Conservation (phyloP, 768 basidiomycete genomes). For the Daedaleopsis sinensis region DNA sequence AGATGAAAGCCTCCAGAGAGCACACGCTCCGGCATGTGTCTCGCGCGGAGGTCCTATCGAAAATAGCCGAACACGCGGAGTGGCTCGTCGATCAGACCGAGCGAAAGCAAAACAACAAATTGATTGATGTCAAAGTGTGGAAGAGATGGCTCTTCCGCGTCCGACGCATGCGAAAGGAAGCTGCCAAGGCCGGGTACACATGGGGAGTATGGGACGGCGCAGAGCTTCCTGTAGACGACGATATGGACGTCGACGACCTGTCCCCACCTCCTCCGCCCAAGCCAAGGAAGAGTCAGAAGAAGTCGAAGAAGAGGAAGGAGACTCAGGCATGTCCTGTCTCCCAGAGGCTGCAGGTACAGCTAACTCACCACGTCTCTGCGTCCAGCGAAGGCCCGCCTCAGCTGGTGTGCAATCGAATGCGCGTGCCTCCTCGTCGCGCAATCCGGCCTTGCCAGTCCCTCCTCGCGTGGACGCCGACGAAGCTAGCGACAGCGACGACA, state of each 20-base stretch:
- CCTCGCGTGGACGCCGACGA: not conserved
- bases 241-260: not conserved
- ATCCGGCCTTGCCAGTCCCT: too few relatives aligned
- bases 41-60: slow-evolving; percentile 49
- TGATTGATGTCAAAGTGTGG: slow-evolving; percentile 53
- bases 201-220: slow-evolving; percentile 16
- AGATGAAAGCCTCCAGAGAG: slow-evolving; percentile 29
- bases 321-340: not conserved
- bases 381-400: too few relatives aligned
- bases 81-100: slow-evolving; percentile 60
- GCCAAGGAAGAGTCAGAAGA: not conserved
- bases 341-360: too few relatives aligned
- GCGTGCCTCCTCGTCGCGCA: not conserved
- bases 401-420: not conserved
- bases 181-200: not conserved
- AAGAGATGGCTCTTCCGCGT: slow-evolving; percentile 36
- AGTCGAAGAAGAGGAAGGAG: not conserved
- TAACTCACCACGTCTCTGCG: too few relatives aligned
- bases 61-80: slow-evolving; percentile 57
- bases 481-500: not conserved
- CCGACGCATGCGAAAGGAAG: not conserved
- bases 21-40: slow-evolving; percentile 52
- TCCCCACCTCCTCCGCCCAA: not conserved
- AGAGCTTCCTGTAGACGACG: not conserved
- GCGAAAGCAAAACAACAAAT: slow-evolving; percentile 23